Evolutionary conservation across 805 yeast genomes (phyloP).

Genomic region (Barnettozyma pratensis): DNA sequence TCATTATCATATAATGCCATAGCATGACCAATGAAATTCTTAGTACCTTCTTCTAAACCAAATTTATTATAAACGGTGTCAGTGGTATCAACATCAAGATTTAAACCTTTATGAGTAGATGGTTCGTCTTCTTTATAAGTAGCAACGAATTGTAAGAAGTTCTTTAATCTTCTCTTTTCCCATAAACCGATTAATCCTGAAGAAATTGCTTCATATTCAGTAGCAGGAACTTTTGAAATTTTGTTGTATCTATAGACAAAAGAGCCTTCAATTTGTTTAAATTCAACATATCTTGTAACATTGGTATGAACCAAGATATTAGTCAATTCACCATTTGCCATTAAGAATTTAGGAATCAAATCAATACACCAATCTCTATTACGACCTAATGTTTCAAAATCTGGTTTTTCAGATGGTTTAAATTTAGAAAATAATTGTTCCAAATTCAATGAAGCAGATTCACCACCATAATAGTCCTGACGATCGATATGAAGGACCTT

Average conservation of each 20-base stretch:
- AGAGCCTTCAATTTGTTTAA: slow-evolving; percentile 94
- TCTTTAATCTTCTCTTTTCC: slow-evolving; percentile 93
- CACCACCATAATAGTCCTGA: slow-evolving; percentile 94
- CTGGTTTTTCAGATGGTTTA: slow-evolving; percentile 69
- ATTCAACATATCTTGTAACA: slow-evolving; percentile 92
- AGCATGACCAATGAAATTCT: slow-evolving; percentile 96
- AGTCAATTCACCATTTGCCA: slow-evolving; percentile 97
- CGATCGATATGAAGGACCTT: slow-evolving; percentile 94
- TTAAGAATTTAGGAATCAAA: slow-evolving; percentile 90
- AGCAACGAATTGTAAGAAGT: slow-evolving; percentile 83
- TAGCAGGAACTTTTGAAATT: slow-evolving; percentile 93
- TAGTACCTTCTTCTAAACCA: slow-evolving; percentile 88
- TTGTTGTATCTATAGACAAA: slow-evolving; percentile 82
- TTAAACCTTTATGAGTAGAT: slow-evolving; percentile 79
- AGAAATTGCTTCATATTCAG: slow-evolving; percentile 82
- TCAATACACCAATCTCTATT: slow-evolving; percentile 98
- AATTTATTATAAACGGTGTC: slow-evolving; percentile 84
- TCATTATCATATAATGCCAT: slow-evolving; percentile 97
- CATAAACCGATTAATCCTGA: slow-evolving; percentile 94
- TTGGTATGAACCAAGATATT: slow-evolving; percentile 93
- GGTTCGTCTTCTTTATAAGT: slow-evolving; percentile 73
- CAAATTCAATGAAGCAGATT: slow-evolving; percentile 78
- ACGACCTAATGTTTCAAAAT: slow-evolving; percentile 63
- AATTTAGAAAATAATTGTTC: slow-evolving; percentile 73
- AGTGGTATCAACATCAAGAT: slow-evolving; percentile 86